Percentiles rank a stretch among this genome's conserved stretches.
These are phyloP conservation scores for Phytophthora aleatoria DNA, from an alignment of 352 stramenopile genomes.

Conservation along the genomic window DNA sequence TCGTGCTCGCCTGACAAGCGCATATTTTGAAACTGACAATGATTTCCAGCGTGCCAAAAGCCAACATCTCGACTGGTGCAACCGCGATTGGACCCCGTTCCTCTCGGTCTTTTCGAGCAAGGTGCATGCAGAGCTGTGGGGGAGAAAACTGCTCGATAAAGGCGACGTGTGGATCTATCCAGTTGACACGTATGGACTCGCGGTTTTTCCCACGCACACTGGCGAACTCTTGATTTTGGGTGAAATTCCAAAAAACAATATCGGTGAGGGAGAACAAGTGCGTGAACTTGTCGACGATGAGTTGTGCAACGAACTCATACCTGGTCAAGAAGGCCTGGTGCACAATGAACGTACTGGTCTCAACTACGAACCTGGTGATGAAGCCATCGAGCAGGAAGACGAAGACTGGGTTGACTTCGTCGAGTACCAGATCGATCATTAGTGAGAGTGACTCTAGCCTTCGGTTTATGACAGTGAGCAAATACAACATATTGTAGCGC, in stretches of 20 bases:
- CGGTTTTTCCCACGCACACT: neutral
- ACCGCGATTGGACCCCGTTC: neutral
- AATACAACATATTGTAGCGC: no score
- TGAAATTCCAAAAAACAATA: constrained; percentile 4
- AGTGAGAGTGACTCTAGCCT: neutral
- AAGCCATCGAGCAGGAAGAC: neutral
- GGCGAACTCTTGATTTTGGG: constrained; percentile 6
- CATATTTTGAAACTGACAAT: neutral
- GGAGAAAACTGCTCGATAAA: constrained; percentile 2
- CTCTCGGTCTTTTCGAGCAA: constrained; percentile 2
- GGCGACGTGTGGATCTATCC: constrained; percentile 6
- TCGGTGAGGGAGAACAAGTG: constrained; percentile 2
- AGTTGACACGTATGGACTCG: neutral
- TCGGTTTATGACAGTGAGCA: no score
- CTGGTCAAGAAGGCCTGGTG: neutral
- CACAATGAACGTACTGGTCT: constrained; percentile 6
- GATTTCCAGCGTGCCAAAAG: constrained; percentile 1
- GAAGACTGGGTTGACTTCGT: constrained; percentile 5
- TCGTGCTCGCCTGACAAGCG: neutral
- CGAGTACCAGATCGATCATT: constrained; percentile 11
- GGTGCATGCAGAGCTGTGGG: neutral
- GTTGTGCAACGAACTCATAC: neutral
- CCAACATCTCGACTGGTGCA: constrained; percentile 4
- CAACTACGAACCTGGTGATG: constrained; percentile 1
- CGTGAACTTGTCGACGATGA: neutral